These are phyloP conservation scores for Eutrema salsugineum DNA, from an alignment of 441 rosid species.

Conservation along the genomic window DNA sequence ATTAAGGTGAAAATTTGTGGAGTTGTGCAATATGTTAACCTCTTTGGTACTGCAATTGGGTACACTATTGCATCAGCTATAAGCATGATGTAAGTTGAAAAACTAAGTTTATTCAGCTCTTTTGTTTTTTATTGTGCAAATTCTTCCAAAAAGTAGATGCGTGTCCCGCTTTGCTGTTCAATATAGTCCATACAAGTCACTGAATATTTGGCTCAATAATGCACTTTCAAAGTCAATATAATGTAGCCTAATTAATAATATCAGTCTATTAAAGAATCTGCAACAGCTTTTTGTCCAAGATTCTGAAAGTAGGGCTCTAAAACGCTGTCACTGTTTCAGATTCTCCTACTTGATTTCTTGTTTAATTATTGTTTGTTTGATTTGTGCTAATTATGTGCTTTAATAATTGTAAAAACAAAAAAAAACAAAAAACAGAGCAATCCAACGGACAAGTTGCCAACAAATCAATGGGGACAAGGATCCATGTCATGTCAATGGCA, in stretches of 20 bases:
- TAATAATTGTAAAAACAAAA: too few species aligned
- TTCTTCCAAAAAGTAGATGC: slow-evolving; percentile 21
- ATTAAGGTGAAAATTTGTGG: slow-evolving; percentile 60
- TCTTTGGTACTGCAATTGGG: slow-evolving; percentile 81
- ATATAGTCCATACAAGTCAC: slow-evolving; percentile 1
- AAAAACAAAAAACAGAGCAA: slow-evolving; percentile 53
- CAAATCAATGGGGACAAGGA: slow-evolving; percentile 38
- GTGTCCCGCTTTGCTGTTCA: slow-evolving; percentile 17
- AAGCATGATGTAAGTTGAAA: slow-evolving; percentile 72
- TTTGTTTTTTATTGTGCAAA: not conserved
- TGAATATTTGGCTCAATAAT: slow-evolving; percentile 4
- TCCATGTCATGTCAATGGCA: slow-evolving; percentile 61
- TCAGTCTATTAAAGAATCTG: slow-evolving; percentile 7
- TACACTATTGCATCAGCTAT: slow-evolving; percentile 86
- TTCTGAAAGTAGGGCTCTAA: slow-evolving; percentile 7
- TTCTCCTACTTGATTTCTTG: not conserved
- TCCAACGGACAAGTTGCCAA: slow-evolving; percentile 67
- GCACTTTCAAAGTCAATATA: slow-evolving; percentile 9
- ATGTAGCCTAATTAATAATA: not conserved
- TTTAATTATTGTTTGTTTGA: not conserved
- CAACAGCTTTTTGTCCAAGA: not conserved
- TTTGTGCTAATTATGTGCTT: not conserved
- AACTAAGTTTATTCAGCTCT: not conserved
- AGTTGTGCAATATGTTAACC: slow-evolving; percentile 64
- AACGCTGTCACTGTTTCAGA: slow-evolving; percentile 8